These are phyloP conservation scores for Blastomyces gilchristii DNA, from an alignment of 2,329 filamentous ascomycete genomes.

Conservation along the genomic window DNA sequence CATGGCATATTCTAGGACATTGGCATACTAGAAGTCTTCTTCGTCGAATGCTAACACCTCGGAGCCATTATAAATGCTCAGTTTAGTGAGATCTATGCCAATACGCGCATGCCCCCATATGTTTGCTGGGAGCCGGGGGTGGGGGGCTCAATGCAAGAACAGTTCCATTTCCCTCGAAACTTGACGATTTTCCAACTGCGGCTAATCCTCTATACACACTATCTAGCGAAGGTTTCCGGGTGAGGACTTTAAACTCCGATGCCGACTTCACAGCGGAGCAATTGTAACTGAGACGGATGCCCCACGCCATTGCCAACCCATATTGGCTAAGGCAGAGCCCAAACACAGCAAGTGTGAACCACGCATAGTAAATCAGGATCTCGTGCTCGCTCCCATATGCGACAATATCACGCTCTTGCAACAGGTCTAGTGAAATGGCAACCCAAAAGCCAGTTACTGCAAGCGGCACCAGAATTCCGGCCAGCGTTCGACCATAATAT, in stretches of 20 bases:
- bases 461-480: slow-evolving; percentile 1
- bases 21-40: not conserved
- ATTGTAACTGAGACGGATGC: slow-evolving; percentile 9
- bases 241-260: slow-evolving; percentile 9
- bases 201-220: not conserved
- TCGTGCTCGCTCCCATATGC: slow-evolving; percentile 6
- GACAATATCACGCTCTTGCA: not conserved
- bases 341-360: slow-evolving; percentile 12
- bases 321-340: slow-evolving; percentile 9
- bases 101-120: not conserved
- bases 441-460: not conserved
- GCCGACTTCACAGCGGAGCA: slow-evolving; percentile 9
- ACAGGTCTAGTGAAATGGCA: not conserved
- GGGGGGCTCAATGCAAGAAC: not conserved
- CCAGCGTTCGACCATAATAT: not conserved
- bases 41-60: not conserved
- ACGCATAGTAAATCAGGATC: slow-evolving; percentile 10
- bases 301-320: slow-evolving; percentile 8
- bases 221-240: not conserved
- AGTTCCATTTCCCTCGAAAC: not conserved
- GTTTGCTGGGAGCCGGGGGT: not conserved
- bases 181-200: not conserved
- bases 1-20: slow-evolving; percentile 1
- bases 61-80: not conserved
- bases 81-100: not conserved